phyloP scores from a whole-genome alignment of 139 green algal genomes.

The Chlamydomonas asymmetrica region DNA sequence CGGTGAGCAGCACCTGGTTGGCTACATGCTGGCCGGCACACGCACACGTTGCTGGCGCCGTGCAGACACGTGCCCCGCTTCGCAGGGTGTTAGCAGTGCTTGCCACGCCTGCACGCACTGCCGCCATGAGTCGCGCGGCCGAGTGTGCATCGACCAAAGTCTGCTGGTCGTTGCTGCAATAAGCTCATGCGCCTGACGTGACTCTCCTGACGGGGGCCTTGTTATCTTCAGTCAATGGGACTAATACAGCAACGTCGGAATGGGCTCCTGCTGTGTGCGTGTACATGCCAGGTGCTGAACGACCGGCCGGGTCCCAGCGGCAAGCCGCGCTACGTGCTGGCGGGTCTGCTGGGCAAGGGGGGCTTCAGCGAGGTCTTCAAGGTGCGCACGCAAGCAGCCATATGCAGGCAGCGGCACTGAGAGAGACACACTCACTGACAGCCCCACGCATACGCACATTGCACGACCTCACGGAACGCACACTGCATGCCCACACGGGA shows the following conservation, averaged over 20 bases:
- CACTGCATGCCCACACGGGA: too few species aligned
- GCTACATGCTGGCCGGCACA: background rate
- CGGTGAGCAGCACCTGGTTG: background rate
- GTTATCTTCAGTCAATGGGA: background rate
- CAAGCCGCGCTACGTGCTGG: conserved; percentile 73
- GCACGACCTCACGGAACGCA: too few species aligned
- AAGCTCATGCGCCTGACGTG: too few species aligned
- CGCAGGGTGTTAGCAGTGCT: too few species aligned
- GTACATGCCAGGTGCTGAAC: background rate
- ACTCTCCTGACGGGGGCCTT: too few species aligned
- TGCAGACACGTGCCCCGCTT: too few species aligned
- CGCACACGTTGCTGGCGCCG: background rate
- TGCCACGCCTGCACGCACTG: too few species aligned
- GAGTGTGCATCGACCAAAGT: too few species aligned
- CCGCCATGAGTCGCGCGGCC: too few species aligned
- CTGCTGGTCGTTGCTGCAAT: too few species aligned
- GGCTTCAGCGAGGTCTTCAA: conserved; percentile 94
- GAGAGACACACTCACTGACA: background rate
- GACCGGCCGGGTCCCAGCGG: background rate
- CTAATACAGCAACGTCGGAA: background rate
- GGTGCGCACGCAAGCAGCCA: conserved; percentile 11
- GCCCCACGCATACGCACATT: too few species aligned
- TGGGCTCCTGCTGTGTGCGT: background rate
- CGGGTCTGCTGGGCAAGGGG: conserved; percentile 87
- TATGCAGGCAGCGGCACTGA: background rate